These are phyloP conservation scores for Globisporangium polare DNA, from an alignment of 352 stramenopile species.

Conservation along the genomic window DNA sequence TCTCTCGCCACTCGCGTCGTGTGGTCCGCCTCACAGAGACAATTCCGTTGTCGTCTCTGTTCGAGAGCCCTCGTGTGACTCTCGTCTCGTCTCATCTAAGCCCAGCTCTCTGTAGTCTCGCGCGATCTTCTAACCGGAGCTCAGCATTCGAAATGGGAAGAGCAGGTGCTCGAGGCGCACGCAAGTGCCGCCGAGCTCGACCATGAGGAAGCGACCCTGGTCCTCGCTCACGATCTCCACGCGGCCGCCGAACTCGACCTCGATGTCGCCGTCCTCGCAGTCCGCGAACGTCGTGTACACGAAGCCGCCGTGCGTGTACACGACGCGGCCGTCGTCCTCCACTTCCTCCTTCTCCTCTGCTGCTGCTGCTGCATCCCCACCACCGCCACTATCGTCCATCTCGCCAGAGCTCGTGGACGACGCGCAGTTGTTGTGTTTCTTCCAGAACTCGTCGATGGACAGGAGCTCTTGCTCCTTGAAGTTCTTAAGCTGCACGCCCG, in stretches of 20 bases:
- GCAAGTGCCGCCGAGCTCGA: constrained; percentile 6
- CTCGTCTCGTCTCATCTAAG: too few relatives aligned
- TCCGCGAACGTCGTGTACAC: constrained; percentile 5
- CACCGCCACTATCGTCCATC: background rate
- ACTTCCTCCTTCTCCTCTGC: background rate
- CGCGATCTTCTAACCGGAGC: background rate
- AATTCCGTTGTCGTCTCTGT: constrained; percentile 2
- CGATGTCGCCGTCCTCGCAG: background rate
- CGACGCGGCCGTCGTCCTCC: background rate
- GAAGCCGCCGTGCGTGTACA: constrained; percentile 10
- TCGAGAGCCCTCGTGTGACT: background rate
- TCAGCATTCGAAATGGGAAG: constrained; percentile 4
- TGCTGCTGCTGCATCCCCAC: too few relatives aligned
- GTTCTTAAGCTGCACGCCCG: constrained; percentile 6
- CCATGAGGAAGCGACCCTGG: constrained; percentile 11
- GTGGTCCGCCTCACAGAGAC: background rate
- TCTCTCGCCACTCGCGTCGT: background rate
- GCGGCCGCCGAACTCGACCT: constrained; percentile 7
- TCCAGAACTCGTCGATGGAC: background rate
- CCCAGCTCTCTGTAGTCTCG: background rate
- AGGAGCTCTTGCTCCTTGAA: constrained; percentile 8
- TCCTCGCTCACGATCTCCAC: constrained; percentile 3
- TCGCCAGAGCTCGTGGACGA: background rate
- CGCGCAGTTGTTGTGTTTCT: background rate
- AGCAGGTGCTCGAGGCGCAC: constrained; percentile 5